A percentile compares a stretch with the other conserved stretches of the same genome.
phyloP scores from a whole-genome alignment of 129 eudicot genomes.

The carrot (Daucus carota) region DH1_v3.0 NC_030386.2:23138501-23139000 shows the following conservation, averaged over 20 bases:
- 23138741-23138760: constrained; percentile 4
- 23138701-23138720: constrained; percentile 8
- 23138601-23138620: too few relatives aligned
- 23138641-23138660: too few relatives aligned
- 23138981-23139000: not conserved
- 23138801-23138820: constrained; percentile 19
- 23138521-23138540: too few relatives aligned
- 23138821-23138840: not conserved
- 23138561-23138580: too few relatives aligned
- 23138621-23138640: too few relatives aligned
- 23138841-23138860: constrained; percentile 22
- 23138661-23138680: too few relatives aligned
- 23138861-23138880: constrained; percentile 12
- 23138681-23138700: too few relatives aligned
- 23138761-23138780: not conserved
- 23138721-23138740: constrained; percentile 15
- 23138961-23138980: not conserved
- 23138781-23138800: not conserved
- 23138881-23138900: constrained; percentile 18
- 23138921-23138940: constrained; percentile 8
- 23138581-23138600: too few relatives aligned
- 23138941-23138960: not conserved
- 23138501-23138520: too few relatives aligned
- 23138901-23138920: constrained; percentile 13
- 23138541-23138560: too few relatives aligned